Conservation (phyloP, 495 filamentous ascomycete species). For the Pseudoneurospora amorphoporcata region DNA sequence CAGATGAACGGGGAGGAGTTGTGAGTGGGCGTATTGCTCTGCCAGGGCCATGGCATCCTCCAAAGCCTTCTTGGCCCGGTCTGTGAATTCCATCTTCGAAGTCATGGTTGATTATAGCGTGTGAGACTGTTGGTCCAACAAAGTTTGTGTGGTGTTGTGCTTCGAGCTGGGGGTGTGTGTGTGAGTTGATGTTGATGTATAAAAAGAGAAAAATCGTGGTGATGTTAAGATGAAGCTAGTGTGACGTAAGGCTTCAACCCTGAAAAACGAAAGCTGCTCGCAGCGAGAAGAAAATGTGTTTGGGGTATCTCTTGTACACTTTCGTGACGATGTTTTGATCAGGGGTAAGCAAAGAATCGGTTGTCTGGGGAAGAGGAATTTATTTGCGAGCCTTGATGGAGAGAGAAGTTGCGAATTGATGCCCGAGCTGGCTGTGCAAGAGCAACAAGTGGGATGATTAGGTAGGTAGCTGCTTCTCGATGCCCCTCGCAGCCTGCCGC, state of each 20-base stretch:
- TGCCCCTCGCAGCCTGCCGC: slow-evolving; percentile 1
- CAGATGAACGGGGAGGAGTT: slow-evolving; percentile 80
- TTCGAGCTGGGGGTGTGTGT: slow-evolving; percentile 4
- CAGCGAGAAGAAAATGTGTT: not conserved
- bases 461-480: not conserved
- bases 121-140: slow-evolving; percentile 12
- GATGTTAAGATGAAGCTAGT: slow-evolving; percentile 1
- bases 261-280: slow-evolving; percentile 3
- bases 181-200: not conserved
- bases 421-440: slow-evolving; percentile 3
- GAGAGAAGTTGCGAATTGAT: slow-evolving; percentile 4
- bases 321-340: slow-evolving; percentile 2
- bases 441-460: slow-evolving; percentile 10
- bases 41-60: slow-evolving; percentile 75
- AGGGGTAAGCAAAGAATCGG: not conserved
- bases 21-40: slow-evolving; percentile 79
- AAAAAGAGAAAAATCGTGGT: not conserved
- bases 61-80: slow-evolving; percentile 78
- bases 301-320: slow-evolving; percentile 3
- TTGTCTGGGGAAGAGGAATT: slow-evolving; percentile 5
- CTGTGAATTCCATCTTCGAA: slow-evolving; percentile 73
- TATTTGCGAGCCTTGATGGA: slow-evolving; percentile 8
- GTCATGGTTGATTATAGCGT: slow-evolving; percentile 29
- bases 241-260: slow-evolving; percentile 21
- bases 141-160: not conserved